Base-by-base conservation (phyloP, 305 asterid species). In the Fraxinus albicans region DNA sequence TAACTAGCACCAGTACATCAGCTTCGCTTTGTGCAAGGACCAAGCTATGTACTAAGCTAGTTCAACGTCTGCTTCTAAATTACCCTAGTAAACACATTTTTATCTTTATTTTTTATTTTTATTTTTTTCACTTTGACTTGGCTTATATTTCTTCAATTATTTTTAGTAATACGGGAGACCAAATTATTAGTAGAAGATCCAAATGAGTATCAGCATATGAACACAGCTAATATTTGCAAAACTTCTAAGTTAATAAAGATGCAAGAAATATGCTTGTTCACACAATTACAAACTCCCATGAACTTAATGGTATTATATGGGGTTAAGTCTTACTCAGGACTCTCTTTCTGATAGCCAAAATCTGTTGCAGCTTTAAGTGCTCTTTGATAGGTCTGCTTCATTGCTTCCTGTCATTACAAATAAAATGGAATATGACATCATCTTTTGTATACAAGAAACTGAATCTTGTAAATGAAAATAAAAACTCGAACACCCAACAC, bases 331-430 rank as follows among this genome's bases (percentile, higher is more conserved):
- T 96, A 96, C 98, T 95, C 99, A 1, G 98, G 98, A 88, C 95
- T 91, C 88, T 95, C 99, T 91, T 96, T 96, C 85, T 85, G 97
- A 87, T 95, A 95, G 80, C 98, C 98, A 73, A 93, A 94, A 86
- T 96, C 99, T 29, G 89, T 42, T 73, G 98, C 98, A 76, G 98
- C 94, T 89, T 96, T 96, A 10, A 94, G 88, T 44, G 93, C 89
- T 85, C 97, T 90, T 77, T 95, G 95, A 89, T 93, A 92, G 7
- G 98, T 92, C 88, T 93, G 98, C 89, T 96, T 96, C 97, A 95
- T 91, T 38, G 99, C 98, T 69, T 95, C 98, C 98, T 96, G 93
- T 85, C 81, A 88, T 73, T 35, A 79, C 67, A 77, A 67, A 80
- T 77, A 10, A 33, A 74, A 77, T 40, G 65, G 44, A 86, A 81